phyloP scores from a whole-genome alignment of 2,329 filamentous ascomycete genomes.

The Fusarium compactum region DNA sequence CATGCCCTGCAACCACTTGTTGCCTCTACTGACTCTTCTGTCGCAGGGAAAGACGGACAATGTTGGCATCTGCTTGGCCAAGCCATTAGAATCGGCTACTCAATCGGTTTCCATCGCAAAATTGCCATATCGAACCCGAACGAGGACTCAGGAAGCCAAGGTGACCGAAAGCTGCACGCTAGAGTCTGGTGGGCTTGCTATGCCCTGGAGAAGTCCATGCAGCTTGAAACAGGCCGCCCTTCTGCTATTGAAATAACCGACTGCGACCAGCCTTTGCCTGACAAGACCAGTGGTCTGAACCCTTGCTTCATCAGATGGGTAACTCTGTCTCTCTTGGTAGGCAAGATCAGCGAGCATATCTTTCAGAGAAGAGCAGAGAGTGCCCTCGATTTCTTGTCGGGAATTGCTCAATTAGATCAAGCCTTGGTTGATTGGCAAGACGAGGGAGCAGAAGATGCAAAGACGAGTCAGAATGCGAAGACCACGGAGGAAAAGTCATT shows the following conservation, averaged over 20 bases:
- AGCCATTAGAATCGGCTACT: conserved; percentile 32
- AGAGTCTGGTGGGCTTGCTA: conserved; percentile 42
- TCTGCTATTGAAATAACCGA: conserved; percentile 37
- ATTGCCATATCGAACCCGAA: conserved; percentile 7
- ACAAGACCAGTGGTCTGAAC: conserved; percentile 4
- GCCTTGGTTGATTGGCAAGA: conserved; percentile 36
- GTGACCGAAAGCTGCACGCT: conserved; percentile 27
- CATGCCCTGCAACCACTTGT: accelerated
- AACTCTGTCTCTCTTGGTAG: conserved; percentile 25
- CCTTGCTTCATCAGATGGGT: conserved; percentile 36
- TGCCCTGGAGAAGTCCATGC: conserved; percentile 39
- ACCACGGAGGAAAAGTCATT: conserved; percentile 23
- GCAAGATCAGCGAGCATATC: conserved; percentile 41
- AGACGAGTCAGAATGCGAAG: conserved; percentile 13
- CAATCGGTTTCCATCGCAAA: conserved; percentile 33
- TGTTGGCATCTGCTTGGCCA: conserved; percentile 39
- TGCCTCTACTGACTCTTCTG: background rate
- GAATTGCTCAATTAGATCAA: conserved; percentile 35
- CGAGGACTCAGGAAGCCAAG: background rate
- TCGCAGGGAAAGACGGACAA: conserved; percentile 36
- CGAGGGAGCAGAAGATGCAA: conserved; percentile 18
- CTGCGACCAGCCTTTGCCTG: conserved; percentile 33
- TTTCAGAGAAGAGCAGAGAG: conserved; percentile 31
- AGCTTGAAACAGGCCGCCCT: conserved; percentile 36
- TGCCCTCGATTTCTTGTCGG: conserved; percentile 22